A percentile compares a stretch with the other conserved stretches of the same genome.
These are phyloP conservation scores for Cyclospora cayetanensis DNA, from an alignment of 169 alveolate genomes.

Conservation along the genomic window DNA sequence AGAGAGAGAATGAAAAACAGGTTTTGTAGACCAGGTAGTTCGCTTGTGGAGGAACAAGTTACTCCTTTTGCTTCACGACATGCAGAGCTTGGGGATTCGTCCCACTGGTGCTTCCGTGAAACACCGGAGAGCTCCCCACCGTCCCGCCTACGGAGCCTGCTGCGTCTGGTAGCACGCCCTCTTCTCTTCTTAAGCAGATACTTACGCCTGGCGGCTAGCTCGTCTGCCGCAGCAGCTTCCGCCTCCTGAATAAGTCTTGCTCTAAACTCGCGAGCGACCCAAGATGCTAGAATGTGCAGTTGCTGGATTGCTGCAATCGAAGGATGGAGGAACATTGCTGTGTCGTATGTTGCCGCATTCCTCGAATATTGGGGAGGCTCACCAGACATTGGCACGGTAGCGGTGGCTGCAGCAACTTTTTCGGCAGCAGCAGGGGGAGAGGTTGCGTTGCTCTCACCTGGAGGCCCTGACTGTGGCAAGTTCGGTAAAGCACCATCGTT, in stretches of 20 bases:
- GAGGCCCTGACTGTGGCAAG: not conserved
- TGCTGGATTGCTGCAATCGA: slow-evolving; percentile 36
- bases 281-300: slow-evolving; percentile 8
- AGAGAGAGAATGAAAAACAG: not conserved
- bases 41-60: not conserved
- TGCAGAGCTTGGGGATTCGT: not conserved
- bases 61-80: not conserved
- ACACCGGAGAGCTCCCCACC: not conserved
- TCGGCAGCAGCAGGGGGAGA: not conserved
- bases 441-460: not conserved
- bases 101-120: not conserved
- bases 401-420: not conserved
- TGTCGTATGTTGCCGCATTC: not conserved
- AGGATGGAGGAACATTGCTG: slow-evolving; percentile 12
- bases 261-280: slow-evolving; percentile 44
- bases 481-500: not conserved
- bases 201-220: not conserved
- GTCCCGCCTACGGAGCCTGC: not conserved
- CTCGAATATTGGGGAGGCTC: not conserved
- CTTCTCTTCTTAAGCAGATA: not conserved
- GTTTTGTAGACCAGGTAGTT: not conserved
- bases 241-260: not conserved
- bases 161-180: not conserved
- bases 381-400: not conserved
- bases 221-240: slow-evolving; percentile 13